phyloP scores from a whole-genome alignment of 352 stramenopile species.

The Phytophthora constricta region DNA sequence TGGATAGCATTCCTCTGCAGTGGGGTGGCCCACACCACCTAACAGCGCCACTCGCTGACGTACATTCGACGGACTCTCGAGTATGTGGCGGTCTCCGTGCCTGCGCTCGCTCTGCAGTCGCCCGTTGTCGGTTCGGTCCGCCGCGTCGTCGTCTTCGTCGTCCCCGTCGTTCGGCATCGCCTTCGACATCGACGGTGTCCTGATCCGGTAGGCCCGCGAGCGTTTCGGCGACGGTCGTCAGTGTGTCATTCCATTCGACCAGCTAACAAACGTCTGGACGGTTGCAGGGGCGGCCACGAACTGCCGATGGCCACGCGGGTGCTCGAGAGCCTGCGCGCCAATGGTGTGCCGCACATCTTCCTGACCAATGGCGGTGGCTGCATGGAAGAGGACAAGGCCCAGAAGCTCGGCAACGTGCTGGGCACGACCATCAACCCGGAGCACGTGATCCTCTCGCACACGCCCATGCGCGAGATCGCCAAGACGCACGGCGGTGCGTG shows the following conservation, averaged over 20 bases:
- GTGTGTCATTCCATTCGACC: slow-evolving; percentile 5
- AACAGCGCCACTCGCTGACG: not conserved
- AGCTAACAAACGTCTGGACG: not conserved
- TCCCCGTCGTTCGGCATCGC: slow-evolving; percentile 76
- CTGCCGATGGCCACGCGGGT: slow-evolving; percentile 74
- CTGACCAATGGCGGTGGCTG: slow-evolving; percentile 91
- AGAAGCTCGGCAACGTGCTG: slow-evolving; percentile 68
- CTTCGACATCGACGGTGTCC: slow-evolving; percentile 93
- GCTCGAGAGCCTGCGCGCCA: slow-evolving; percentile 63
- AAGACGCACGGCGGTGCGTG: slow-evolving; percentile 61
- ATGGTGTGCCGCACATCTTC: slow-evolving; percentile 89
- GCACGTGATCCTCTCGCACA: slow-evolving; percentile 90
- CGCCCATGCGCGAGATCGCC: slow-evolving; percentile 85
- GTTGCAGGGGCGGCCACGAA: slow-evolving; percentile 61
- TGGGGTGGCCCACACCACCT: not conserved
- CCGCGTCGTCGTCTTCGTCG: not conserved
- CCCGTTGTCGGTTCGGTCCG: slow-evolving; percentile 15
- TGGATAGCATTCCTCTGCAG: no score
- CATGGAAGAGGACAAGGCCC: slow-evolving; percentile 87
- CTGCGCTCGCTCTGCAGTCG: slow-evolving; percentile 18
- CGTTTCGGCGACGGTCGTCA: not conserved
- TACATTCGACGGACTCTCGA: slow-evolving; percentile 1
- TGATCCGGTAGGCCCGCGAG: slow-evolving; percentile 69
- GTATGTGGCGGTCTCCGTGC: slow-evolving; percentile 28
- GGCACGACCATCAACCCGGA: slow-evolving; percentile 65